Conservation (phyloP, 345 rosid genomes). For the Carallia brachiata region DNA sequence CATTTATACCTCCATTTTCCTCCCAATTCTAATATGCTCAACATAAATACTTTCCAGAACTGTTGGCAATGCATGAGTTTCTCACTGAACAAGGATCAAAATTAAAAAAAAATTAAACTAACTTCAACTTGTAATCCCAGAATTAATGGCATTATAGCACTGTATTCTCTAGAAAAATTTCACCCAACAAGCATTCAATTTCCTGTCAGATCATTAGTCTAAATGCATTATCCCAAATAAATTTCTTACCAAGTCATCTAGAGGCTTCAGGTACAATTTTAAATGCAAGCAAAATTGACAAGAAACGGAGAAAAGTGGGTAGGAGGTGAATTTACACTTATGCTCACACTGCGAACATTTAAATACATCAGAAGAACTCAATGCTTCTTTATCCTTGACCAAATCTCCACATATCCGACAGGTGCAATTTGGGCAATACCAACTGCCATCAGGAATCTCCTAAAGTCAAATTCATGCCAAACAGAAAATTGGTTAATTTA, state of each 20-base stretch:
- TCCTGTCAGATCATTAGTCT: conserved; percentile 5
- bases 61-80: background rate
- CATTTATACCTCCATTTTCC: too few relatives aligned
- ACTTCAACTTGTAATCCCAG: background rate
- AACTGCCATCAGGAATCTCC: conserved; percentile 90
- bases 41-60: background rate
- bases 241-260: conserved; percentile 3
- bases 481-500: conserved; percentile 6
- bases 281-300: conserved; percentile 11
- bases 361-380: conserved; percentile 38
- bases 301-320: conserved; percentile 11
- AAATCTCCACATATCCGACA: conserved; percentile 74
- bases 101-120: background rate
- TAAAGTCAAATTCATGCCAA: conserved; percentile 29
- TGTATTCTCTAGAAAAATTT: background rate
- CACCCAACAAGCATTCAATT: background rate
- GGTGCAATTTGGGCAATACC: conserved; percentile 93
- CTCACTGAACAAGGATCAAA: background rate
- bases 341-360: conserved; percentile 87
- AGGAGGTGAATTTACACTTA: conserved; percentile 55
- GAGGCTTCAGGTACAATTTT: background rate
- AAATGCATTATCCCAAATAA: conserved; percentile 1
- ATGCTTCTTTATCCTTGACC: conserved; percentile 51
- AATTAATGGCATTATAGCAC: background rate
- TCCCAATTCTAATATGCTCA: background rate